These are phyloP conservation scores for Juncus effusus DNA, from an alignment of 176 grass and related monocot species.

Conservation along the genomic window DNA sequence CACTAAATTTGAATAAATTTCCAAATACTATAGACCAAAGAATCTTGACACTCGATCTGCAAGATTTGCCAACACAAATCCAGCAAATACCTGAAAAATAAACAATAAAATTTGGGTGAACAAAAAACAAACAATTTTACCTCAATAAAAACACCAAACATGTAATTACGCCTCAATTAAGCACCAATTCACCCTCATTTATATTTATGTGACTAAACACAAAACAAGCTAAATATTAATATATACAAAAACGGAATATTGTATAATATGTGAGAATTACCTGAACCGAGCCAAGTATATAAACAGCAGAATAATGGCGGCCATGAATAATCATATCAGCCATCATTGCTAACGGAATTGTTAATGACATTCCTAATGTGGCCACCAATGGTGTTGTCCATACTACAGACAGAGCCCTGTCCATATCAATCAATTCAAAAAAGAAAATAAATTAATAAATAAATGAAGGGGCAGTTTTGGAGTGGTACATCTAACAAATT, in stretches of 20 bases:
- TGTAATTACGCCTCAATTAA: neutral
- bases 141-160: neutral
- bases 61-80: conserved; percentile 86
- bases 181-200: neutral
- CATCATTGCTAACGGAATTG: conserved; percentile 92
- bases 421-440: conserved; percentile 17
- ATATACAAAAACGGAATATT: neutral
- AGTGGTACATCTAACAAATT: conserved; percentile 6
- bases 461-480: neutral
- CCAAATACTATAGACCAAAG: conserved; percentile 53
- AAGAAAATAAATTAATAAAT: neutral
- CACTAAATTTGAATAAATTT: neutral
- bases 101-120: conserved; percentile 2
- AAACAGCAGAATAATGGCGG: conserved; percentile 87
- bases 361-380: conserved; percentile 95
- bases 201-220: neutral
- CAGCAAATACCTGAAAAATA: conserved; percentile 79
- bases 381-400: conserved; percentile 97
- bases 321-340: conserved; percentile 96
- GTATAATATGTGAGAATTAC: conserved; percentile 29
- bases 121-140: neutral
- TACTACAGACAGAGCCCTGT: conserved; percentile 91
- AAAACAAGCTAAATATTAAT: neutral
- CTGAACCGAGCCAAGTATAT: conserved; percentile 91
- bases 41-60: conserved; percentile 59